Base-by-base conservation (phyloP, 345 rosid genomes). In the Bruguiera sexangula region DNA sequence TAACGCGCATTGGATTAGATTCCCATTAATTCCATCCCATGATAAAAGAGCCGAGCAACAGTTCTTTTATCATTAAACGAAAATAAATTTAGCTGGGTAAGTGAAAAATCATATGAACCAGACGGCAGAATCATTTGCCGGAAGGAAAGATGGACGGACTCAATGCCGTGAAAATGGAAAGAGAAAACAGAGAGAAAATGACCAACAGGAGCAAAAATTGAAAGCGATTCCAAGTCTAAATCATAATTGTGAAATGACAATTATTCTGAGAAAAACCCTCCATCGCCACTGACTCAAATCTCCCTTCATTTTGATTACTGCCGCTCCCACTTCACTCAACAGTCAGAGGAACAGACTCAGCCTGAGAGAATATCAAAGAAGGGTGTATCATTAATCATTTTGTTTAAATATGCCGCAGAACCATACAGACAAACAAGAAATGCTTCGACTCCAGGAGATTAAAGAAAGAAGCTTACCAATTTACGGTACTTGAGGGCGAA, bases 401-500 rank as follows among this genome's bases (percentile, higher is more conserved):
- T 20, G 13, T 64, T 63, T 50, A 48, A 58, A 5, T 36, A 26
- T 50, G n/a, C 19, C 4, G 32, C 36, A 10, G 1, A n/a, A 16
- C 9, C 21, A 36, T 24, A 8, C 24, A 21, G 21, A 13, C 50
- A 18, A 22, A 24, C 7, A 56, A 5, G 21, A 30, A 39, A 62
- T 21, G 21, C 26, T 16, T 55, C n/a, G 6, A 19, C 24, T 55
- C 11, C 6, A 1, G 18, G 57, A 15, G 16, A 18, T 18, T 19
- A 2, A 24, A 26, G 16, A 19, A 6, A 8, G 66, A 20, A 53
- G 20, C 73, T 48, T 84, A 93, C 98, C 90, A 93, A 70, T 70
- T 84, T 89, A 6, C 87, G 86, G 75, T 87, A 93, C 76, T 93
- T 93, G 27, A 93, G 82, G 21, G 97, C 96, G 13, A 85, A 87